Evolutionary conservation across 1,284 basidiomycete genomes (phyloP).

Genomic region (Malassezia cuniculi): DNA sequence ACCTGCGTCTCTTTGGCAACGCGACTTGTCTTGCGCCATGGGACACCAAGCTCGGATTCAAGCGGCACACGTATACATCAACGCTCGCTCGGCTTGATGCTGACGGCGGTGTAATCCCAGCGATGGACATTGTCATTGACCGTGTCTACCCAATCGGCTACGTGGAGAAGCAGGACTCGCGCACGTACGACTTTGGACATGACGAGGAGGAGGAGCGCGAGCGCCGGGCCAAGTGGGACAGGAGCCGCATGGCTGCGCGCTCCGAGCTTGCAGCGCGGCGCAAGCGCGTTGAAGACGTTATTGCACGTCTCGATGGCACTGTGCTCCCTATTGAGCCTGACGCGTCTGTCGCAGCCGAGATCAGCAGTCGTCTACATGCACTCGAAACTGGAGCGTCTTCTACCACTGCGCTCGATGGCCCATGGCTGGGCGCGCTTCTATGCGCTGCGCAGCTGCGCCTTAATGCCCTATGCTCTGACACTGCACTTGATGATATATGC

Average conservation of each 20-base stretch:
- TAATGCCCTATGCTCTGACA: slow-evolving; percentile 14
- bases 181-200: no score
- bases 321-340: slow-evolving; percentile 8
- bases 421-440: slow-evolving; percentile 1
- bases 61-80: slow-evolving; percentile 54
- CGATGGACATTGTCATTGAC: slow-evolving; percentile 63
- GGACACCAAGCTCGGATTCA: slow-evolving; percentile 74
- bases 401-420: slow-evolving; percentile 11
- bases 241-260: slow-evolving; percentile 44
- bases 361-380: background rate
- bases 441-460: slow-evolving; percentile 4
- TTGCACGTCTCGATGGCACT: slow-evolving; percentile 15
- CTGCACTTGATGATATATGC: slow-evolving; percentile 52
- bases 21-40: slow-evolving; percentile 71
- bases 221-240: slow-evolving; percentile 54
- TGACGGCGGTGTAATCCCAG: slow-evolving; percentile 66
- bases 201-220: slow-evolving; percentile 52
- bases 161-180: slow-evolving; percentile 34
- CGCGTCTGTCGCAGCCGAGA: background rate
- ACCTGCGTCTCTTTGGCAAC: slow-evolving; percentile 65
- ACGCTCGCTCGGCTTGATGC: slow-evolving; percentile 64
- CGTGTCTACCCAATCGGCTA: slow-evolving; percentile 51
- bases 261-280: slow-evolving; percentile 12
- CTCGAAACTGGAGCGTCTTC: no score
- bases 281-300: slow-evolving; percentile 9